Base-by-base conservation (phyloP, 2,329 filamentous ascomycete genomes). In the Aspergillus sp. region DNA sequence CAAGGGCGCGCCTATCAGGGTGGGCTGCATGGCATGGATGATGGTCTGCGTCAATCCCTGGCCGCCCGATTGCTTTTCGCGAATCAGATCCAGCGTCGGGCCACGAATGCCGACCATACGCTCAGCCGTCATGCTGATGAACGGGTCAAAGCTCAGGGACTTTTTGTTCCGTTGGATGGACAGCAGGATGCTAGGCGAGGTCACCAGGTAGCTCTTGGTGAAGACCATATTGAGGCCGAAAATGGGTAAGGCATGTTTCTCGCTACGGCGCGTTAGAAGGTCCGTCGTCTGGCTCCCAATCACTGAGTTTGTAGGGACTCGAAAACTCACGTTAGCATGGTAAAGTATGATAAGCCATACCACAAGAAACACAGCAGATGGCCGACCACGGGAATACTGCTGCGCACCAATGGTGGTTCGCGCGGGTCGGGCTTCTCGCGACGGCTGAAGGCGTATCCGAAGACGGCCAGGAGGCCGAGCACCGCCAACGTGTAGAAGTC, bases 201-300 rank as follows among this genome's bases (percentile, higher is more conserved):
- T 65, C 17, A 73, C 61, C 2, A 72, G 42, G 50, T 71, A 72
- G n/a, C 65, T 54, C 36, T 70, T 74, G 36, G 21, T 65, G 51
- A 66, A 56, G 8, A 71, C n/a, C 52, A 72, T 61, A 42, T 71
- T 61, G 27, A 72, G 48, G 6, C 64, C 61, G 57, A 71, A 69
- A 17, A 67, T 66, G 0, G 68, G 65, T 21, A 64, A 41, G 7
- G 51, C 17, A 19, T 64, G 55, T 54, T 65, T 65, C 8, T 61
- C 54, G 8, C 65, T 71, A 49, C 19, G 2, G 11, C 13, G 13
- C 32, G 5, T 36, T 36, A 36, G 32, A 36, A 13, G 5, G 32
- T 36, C 5, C 5, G 32, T 36, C 10, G 32, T 36, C 32, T 15
- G 5, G 11, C 11, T 36, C 11, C 10, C 32, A 36, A 36, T 15